Conservation (phyloP, 768 basidiomycete genomes). For the Mycena vitilis region DNA sequence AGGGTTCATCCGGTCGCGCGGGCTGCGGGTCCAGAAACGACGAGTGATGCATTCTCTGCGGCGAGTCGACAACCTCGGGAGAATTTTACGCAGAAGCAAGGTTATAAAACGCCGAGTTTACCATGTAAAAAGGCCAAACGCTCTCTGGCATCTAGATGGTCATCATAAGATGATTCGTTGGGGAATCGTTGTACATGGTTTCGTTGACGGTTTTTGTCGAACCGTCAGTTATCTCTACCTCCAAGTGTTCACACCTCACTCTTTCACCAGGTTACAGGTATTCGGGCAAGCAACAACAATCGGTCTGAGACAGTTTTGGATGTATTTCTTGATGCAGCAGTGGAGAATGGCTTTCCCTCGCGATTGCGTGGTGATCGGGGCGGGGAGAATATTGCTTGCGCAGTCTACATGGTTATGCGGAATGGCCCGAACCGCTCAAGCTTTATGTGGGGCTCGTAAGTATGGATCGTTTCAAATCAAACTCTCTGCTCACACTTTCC, state of each 20-base stretch:
- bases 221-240: conserved; percentile 34
- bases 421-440: conserved; percentile 38
- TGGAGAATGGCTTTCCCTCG: conserved; percentile 31
- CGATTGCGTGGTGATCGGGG: conserved; percentile 41
- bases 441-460: conserved; percentile 29
- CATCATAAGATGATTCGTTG: conserved; percentile 45
- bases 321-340: conserved; percentile 12
- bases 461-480: not conserved
- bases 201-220: conserved; percentile 45
- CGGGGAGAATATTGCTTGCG: conserved; percentile 41
- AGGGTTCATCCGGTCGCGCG: conserved; percentile 37
- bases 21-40: conserved; percentile 36
- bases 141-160: conserved; percentile 41
- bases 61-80: conserved; percentile 39
- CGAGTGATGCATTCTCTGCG: conserved; percentile 31
- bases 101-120: conserved; percentile 35
- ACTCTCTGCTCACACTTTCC: not conserved
- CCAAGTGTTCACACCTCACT: no score
- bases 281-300: conserved; percentile 32
- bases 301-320: not conserved
- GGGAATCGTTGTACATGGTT: conserved; percentile 44
- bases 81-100: conserved; percentile 26
- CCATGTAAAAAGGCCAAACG: conserved; percentile 33
- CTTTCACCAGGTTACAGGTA: conserved; percentile 26
- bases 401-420: conserved; percentile 4